These are phyloP conservation scores for Boletus sp. DNA, from an alignment of 1,284 basidiomycete genomes.

Conservation along the genomic window DNA sequence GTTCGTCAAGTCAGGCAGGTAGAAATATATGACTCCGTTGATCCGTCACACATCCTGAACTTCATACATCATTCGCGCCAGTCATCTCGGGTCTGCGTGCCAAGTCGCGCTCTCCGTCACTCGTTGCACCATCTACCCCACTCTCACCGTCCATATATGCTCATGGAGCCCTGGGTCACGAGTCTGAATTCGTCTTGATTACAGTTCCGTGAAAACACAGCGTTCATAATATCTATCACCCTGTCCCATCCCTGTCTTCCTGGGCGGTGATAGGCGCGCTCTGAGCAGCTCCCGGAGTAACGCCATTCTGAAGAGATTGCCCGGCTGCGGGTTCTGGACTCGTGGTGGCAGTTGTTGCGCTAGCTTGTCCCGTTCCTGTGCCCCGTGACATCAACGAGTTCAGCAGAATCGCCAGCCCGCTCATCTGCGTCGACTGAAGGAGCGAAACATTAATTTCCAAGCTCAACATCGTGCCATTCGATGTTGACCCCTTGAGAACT, in stretches of 20 bases:
- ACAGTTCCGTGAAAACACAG: constrained; percentile 15
- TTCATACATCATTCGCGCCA: too few relatives aligned
- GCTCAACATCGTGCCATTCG: constrained; percentile 64
- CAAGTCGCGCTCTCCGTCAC: too few relatives aligned
- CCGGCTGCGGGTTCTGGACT: constrained; percentile 12
- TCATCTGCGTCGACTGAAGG: constrained; percentile 67
- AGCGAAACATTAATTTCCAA: constrained; percentile 72
- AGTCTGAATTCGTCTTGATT: constrained; percentile 5
- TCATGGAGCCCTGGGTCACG: too few relatives aligned
- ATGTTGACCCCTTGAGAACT: constrained; percentile 61
- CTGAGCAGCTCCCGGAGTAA: constrained; percentile 6
- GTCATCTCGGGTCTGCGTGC: too few relatives aligned
- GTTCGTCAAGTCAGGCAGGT: too few relatives aligned
- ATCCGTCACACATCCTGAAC: too few relatives aligned
- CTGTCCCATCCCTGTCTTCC: constrained; percentile 25
- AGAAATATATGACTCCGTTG: too few relatives aligned
- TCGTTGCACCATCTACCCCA: too few relatives aligned
- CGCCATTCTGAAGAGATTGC: constrained; percentile 21
- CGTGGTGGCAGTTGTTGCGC: constrained; percentile 2
- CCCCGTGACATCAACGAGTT: constrained; percentile 56
- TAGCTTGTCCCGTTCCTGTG: constrained; percentile 22
- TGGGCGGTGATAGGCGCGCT: constrained; percentile 8
- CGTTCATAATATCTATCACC: constrained; percentile 21
- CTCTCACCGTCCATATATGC: too few relatives aligned
- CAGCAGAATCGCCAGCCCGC: constrained; percentile 62